Percentiles rank a stretch among this genome's conserved stretches.
Conservation (phyloP, 2,329 filamentous ascomycete species). For the Coniochaeta pulveracea region DNA sequence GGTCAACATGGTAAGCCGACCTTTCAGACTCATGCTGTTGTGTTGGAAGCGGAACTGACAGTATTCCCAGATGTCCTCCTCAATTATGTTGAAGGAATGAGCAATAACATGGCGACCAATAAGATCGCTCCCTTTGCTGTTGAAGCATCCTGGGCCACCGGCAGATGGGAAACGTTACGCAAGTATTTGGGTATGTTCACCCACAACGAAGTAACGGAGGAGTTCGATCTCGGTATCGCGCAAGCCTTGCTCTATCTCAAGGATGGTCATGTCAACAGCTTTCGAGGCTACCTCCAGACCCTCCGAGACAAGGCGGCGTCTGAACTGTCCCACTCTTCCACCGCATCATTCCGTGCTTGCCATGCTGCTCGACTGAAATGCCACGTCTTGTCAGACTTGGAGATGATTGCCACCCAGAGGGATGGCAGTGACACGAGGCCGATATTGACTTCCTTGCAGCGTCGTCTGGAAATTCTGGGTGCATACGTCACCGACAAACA, state of each 20-base stretch:
- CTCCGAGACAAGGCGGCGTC: constrained; percentile 62
- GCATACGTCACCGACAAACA: constrained; percentile 90
- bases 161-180: constrained; percentile 66
- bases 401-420: constrained; percentile 54
- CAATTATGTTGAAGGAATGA: constrained; percentile 75
- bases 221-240: constrained; percentile 79
- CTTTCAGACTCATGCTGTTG: background rate
- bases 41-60: background rate
- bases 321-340: constrained; percentile 64
- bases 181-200: constrained; percentile 50
- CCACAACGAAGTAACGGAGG: constrained; percentile 36
- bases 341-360: constrained; percentile 69
- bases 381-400: constrained; percentile 79
- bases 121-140: constrained; percentile 72
- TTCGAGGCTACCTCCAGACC: constrained; percentile 46
- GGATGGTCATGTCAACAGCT: constrained; percentile 34
- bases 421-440: constrained; percentile 26
- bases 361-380: constrained; percentile 79
- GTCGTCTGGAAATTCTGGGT: constrained; percentile 79
- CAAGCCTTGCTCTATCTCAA: constrained; percentile 51
- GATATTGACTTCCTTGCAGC: constrained; percentile 47
- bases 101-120: constrained; percentile 37
- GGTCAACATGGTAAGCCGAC: constrained; percentile 70
- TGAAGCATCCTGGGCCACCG: constrained; percentile 85
- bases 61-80: constrained; percentile 58